Percentiles rank a stretch among this genome's conserved stretches.
phyloP scores from a whole-genome alignment of 495 filamentous ascomycete genomes.

The Bacidia rubella region DNA sequence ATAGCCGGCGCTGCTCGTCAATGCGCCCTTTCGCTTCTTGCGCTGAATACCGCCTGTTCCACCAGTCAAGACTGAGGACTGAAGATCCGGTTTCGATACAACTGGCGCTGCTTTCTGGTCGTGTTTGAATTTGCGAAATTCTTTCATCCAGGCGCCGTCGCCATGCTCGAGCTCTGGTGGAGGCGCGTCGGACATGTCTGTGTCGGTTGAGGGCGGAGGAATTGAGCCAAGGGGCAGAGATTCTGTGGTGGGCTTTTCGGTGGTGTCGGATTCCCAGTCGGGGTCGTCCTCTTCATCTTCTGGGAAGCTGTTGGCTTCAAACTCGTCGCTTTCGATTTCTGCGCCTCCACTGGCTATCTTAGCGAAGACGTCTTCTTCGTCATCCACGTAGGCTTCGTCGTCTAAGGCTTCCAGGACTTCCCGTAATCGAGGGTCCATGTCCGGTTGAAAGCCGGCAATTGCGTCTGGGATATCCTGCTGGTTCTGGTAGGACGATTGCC shows the following conservation, averaged over 20 bases:
- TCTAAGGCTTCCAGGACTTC: slow-evolving; percentile 92
- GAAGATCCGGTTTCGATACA: slow-evolving; percentile 36
- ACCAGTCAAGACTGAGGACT: slow-evolving; percentile 60
- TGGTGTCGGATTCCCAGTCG: slow-evolving; percentile 95
- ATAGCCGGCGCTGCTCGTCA: slow-evolving; percentile 79
- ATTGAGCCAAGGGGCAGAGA: not conserved
- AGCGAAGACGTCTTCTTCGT: slow-evolving; percentile 66
- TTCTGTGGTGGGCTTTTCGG: slow-evolving; percentile 52
- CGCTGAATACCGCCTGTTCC: slow-evolving; percentile 52
- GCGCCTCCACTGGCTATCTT: slow-evolving; percentile 52
- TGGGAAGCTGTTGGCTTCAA: slow-evolving; percentile 44
- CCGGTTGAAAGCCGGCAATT: slow-evolving; percentile 85
- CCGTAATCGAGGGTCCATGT: slow-evolving; percentile 91
- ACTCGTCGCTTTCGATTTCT: slow-evolving; percentile 59
- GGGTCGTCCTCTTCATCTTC: slow-evolving; percentile 45
- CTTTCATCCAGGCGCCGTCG: slow-evolving; percentile 69
- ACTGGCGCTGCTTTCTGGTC: slow-evolving; percentile 30
- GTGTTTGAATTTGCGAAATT: slow-evolving; percentile 41
- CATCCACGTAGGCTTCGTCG: slow-evolving; percentile 91
- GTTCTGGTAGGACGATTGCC: slow-evolving; percentile 71
- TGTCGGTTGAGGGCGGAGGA: slow-evolving; percentile 14
- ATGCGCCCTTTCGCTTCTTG: slow-evolving; percentile 84
- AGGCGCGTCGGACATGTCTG: slow-evolving; percentile 13
- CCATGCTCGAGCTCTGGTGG: slow-evolving; percentile 19
- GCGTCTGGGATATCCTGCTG: slow-evolving; percentile 88